Evolutionary conservation across 2,329 filamentous ascomycete species (phyloP).

Genomic region (Fusarium verticillioides): DNA sequence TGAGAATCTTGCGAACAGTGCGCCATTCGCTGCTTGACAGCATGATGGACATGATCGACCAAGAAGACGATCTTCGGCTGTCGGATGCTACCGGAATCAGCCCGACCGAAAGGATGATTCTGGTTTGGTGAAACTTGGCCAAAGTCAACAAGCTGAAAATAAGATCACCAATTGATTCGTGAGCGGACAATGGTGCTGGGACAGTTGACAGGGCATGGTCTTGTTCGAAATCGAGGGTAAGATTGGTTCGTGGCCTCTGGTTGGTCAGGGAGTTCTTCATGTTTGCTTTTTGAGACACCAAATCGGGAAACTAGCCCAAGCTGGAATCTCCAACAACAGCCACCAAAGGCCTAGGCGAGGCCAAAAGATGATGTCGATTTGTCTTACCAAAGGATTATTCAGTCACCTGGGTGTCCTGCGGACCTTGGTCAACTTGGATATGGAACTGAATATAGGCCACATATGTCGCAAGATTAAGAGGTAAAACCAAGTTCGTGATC

Average conservation of each 20-base stretch:
- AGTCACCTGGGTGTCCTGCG: slow-evolving; percentile 1
- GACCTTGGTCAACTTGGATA: background rate
- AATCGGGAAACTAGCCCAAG: slow-evolving; percentile 28
- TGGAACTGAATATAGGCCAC: background rate
- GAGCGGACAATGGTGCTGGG: slow-evolving; percentile 26
- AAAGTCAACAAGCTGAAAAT: slow-evolving; percentile 5
- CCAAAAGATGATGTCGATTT: slow-evolving; percentile 18
- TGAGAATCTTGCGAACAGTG: slow-evolving; percentile 13
- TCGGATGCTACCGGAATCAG: slow-evolving; percentile 30
- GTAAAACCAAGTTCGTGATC: slow-evolving; percentile 14
- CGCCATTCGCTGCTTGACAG: background rate
- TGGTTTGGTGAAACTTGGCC: slow-evolving; percentile 5
- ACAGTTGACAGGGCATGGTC: slow-evolving; percentile 37
- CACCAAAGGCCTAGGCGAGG: slow-evolving; percentile 26
- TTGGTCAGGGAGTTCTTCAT: slow-evolving; percentile 33
- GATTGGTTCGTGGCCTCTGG: slow-evolving; percentile 24
- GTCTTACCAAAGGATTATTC: slow-evolving; percentile 9
- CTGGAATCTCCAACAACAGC: slow-evolving; percentile 36
- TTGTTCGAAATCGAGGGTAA: slow-evolving; percentile 23
- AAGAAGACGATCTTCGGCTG: background rate
- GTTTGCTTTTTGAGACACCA: slow-evolving; percentile 42
- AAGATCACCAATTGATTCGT: slow-evolving; percentile 18
- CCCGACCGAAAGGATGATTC: slow-evolving; percentile 8
- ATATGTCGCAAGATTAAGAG: slow-evolving; percentile 17
- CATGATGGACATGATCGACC: background rate